Percentiles rank a stretch among this genome's conserved stretches.
Conservation (phyloP, 1,139 yeast genomes). For the Debaryomycetaceae sp. region DNA sequence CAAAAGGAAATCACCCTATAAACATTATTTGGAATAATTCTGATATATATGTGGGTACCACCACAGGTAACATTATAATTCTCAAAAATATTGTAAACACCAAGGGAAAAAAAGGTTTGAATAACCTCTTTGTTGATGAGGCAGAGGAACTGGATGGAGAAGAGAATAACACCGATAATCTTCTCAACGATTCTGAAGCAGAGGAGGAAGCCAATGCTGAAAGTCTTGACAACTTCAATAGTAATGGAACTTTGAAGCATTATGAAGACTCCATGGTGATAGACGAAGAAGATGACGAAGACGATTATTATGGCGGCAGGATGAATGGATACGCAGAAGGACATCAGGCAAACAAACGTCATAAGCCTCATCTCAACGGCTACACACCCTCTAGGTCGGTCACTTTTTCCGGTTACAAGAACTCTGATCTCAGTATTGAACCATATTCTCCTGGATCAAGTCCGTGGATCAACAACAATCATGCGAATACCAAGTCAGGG, state of each 20-base stretch:
- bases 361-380: slow-evolving; percentile 19
- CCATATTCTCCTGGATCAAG: slow-evolving; percentile 81
- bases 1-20: slow-evolving; percentile 7
- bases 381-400: slow-evolving; percentile 4
- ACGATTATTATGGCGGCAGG: slow-evolving; percentile 12
- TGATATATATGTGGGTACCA: slow-evolving; percentile 48
- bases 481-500: slow-evolving; percentile 17
- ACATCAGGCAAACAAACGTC: slow-evolving; percentile 21
- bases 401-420: slow-evolving; percentile 4
- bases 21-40: slow-evolving; percentile 24
- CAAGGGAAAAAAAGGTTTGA: slow-evolving; percentile 4
- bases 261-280: slow-evolving; percentile 35
- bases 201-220: slow-evolving; percentile 16
- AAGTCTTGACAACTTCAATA: slow-evolving; percentile 1
- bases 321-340: slow-evolving; percentile 8
- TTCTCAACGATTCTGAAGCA: slow-evolving; percentile 16
- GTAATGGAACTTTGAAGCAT: slow-evolving; percentile 11
- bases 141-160: slow-evolving; percentile 25
- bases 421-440: slow-evolving; percentile 6
- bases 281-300: slow-evolving; percentile 32
- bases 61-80: slow-evolving; percentile 47
- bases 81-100: slow-evolving; percentile 29
- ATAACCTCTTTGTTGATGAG: slow-evolving; percentile 15
- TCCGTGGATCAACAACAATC: slow-evolving; percentile 53
- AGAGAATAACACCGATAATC: slow-evolving; percentile 21